phyloP scores from a whole-genome alignment of 2,329 filamentous ascomycete species.

The Salinomyces thailandicus region DNA sequence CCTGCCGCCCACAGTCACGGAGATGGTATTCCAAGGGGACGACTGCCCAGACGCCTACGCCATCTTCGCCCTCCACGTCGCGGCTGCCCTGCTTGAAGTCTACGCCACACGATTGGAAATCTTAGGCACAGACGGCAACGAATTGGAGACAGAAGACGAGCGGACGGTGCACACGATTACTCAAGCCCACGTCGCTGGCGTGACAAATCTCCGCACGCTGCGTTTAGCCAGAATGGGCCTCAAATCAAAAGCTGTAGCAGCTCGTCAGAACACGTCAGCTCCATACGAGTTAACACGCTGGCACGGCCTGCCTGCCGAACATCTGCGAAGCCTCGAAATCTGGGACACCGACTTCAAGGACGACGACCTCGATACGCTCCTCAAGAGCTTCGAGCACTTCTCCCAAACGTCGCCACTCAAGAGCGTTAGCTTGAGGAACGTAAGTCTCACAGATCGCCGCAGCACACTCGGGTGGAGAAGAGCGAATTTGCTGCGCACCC shows the following conservation, averaged over 20 bases:
- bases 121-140: too few species aligned
- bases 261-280: too few species aligned
- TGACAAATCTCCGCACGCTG: conserved; percentile 1
- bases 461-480: background rate
- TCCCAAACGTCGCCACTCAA: background rate
- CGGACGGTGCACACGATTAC: background rate
- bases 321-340: conserved; percentile 2
- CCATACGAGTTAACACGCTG: background rate
- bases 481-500: too few species aligned
- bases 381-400: background rate
- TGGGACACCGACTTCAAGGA: conserved; percentile 3
- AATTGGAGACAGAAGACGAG: too few species aligned
- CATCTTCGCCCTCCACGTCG: conserved; percentile 2
- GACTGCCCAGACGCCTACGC: background rate
- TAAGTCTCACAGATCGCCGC: background rate
- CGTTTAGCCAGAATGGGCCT: conserved; percentile 1
- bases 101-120: conserved; percentile 7
- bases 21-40: conserved; percentile 6
- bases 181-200: background rate
- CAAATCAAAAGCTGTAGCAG: background rate
- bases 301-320: background rate
- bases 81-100: conserved; percentile 2
- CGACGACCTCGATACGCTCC: background rate
- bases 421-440: background rate
- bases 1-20: conserved; percentile 7